Evolutionary conservation across 352 stramenopile genomes (phyloP).

Genomic region (Phytophthora melonis): DNA sequence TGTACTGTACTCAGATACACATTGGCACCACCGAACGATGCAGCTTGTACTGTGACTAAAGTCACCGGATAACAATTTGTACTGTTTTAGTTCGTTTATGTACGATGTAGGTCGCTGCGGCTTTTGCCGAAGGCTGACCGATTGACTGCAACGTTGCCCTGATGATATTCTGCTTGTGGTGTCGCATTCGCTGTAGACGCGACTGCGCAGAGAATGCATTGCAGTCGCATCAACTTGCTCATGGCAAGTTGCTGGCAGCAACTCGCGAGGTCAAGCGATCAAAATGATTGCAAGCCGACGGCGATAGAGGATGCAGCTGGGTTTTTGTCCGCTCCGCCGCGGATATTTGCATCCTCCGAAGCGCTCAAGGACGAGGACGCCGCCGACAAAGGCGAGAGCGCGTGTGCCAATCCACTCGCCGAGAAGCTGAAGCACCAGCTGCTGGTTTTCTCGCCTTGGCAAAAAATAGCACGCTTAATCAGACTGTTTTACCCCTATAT

Average conservation of each 20-base stretch:
- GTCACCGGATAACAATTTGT: not conserved
- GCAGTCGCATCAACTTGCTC: too few relatives aligned
- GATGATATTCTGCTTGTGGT: too few relatives aligned
- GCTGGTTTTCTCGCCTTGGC: not conserved
- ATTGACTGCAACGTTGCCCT: not conserved
- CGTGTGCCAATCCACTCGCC: not conserved
- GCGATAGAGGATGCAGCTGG: not conserved
- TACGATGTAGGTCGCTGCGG: not conserved
- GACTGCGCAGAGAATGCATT: not conserved
- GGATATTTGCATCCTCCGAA: not conserved
- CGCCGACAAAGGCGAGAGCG: not conserved
- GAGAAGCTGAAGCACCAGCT: not conserved
- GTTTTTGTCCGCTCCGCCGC: not conserved
- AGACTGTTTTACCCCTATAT: not conserved
- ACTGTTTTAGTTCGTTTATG: not conserved
- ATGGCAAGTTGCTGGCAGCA: not conserved
- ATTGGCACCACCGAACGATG: conserved; percentile 12
- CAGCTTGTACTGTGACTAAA: conserved; percentile 1
- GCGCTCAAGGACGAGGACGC: not conserved
- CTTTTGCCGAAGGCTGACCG: not conserved
- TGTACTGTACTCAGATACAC: conserved; percentile 1
- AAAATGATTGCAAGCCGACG: not conserved
- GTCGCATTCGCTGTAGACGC: not conserved
- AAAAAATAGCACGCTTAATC: not conserved
- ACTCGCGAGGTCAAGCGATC: not conserved